A percentile compares a stretch with the other conserved stretches of the same genome.
These are phyloP conservation scores for Oryza meridionalis DNA, from an alignment of 176 grass and related monocot genomes.

Conservation along the genomic window DNA sequence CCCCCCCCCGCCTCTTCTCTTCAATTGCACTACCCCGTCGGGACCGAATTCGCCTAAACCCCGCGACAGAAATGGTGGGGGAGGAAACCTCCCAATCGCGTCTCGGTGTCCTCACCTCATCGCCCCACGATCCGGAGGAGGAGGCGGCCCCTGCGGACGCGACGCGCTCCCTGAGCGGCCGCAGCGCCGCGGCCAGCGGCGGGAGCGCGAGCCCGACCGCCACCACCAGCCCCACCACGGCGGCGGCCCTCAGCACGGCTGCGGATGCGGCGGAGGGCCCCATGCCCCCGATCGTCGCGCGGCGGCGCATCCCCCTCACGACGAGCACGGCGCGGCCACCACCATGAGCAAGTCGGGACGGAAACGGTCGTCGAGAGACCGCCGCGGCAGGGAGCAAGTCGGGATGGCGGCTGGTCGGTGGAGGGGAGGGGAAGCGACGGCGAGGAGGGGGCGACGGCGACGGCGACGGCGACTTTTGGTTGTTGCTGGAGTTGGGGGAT, in stretches of 20 bases:
- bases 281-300: conserved; percentile 34
- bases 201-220: conserved; percentile 38
- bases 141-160: conserved; percentile 45
- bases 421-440: background rate
- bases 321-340: background rate
- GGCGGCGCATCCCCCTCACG: conserved; percentile 18
- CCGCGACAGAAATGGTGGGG: background rate
- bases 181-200: conserved; percentile 55
- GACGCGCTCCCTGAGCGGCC: conserved; percentile 71
- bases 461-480: background rate
- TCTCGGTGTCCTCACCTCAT: conserved; percentile 59
- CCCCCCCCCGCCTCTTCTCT: background rate
- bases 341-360: conserved; percentile 27
- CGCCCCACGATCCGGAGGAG: conserved; percentile 63
- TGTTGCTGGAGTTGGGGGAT: conserved; percentile 28
- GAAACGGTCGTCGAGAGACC: too few relatives aligned
- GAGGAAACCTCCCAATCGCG: background rate
- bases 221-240: conserved; percentile 36
- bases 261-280: background rate
- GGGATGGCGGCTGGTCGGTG: too few relatives aligned
- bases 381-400: too few relatives aligned
- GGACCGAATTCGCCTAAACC: conserved; percentile 15
- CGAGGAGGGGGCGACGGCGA: background rate
- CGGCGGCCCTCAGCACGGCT: conserved; percentile 32
- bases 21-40: background rate